Conservation (phyloP, 2,329 filamentous ascomycete species). For the Balansia obtecta region DNA sequence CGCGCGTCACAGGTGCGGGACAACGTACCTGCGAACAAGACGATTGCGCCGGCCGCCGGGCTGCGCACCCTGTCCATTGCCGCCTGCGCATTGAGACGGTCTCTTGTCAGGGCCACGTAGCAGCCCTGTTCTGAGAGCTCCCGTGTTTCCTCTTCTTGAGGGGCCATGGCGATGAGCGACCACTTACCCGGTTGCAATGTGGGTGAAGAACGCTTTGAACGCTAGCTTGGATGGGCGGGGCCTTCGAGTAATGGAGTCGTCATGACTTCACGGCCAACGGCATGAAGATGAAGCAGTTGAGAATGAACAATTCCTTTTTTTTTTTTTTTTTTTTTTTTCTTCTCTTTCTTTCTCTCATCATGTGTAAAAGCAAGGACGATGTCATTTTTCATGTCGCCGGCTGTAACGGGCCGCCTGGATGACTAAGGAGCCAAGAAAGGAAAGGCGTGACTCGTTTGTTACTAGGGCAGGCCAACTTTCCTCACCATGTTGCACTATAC, state of each 20-base stretch:
- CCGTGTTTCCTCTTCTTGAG: conserved; percentile 15
- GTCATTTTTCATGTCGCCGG: too few species aligned
- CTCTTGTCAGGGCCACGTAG: conserved; percentile 56
- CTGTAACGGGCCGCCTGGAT: too few species aligned
- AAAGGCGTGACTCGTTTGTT: too few species aligned
- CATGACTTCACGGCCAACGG: neutral
- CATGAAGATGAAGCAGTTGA: neutral
- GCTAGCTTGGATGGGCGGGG: neutral
- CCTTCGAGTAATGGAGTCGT: neutral
- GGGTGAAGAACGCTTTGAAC: neutral
- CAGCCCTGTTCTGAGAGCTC: conserved; percentile 38
- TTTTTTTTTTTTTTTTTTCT: too few species aligned
- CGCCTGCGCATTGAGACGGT: conserved; percentile 41
- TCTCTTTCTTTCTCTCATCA: too few species aligned
- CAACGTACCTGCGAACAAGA: conserved; percentile 56
- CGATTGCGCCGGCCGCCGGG: conserved; percentile 62
- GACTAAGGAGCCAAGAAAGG: too few species aligned
- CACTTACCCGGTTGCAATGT: neutral
- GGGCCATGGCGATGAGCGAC: conserved; percentile 6
- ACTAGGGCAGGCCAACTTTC: too few species aligned
- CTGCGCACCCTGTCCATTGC: conserved; percentile 58
- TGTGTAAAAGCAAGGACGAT: too few species aligned
- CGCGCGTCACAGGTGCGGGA: conserved; percentile 5
- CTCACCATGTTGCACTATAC: too few species aligned
- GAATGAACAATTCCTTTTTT: too few species aligned